Conservation (phyloP, 768 basidiomycete genomes). For the Tylopilus rubrobrunneus region DNA sequence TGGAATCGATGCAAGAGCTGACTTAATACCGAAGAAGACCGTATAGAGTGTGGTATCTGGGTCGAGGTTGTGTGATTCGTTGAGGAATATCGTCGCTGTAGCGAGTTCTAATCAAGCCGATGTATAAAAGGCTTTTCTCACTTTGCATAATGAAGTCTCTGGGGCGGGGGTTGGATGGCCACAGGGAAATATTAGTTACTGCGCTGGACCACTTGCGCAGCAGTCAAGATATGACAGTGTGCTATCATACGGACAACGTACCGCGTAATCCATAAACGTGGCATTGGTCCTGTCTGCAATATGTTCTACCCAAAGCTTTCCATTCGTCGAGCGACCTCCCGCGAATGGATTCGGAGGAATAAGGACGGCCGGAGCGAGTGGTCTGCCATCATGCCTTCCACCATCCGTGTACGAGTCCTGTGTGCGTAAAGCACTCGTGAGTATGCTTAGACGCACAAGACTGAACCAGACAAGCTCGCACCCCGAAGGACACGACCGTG, state of each 20-base stretch:
- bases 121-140: conserved; percentile 12
- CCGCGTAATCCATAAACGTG: conserved; percentile 48
- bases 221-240: not conserved
- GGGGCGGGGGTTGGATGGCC: conserved; percentile 47
- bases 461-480: conserved; percentile 17
- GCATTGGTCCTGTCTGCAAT: conserved; percentile 39
- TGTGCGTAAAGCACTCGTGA: not conserved
- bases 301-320: conserved; percentile 47
- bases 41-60: conserved; percentile 47
- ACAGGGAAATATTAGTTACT: conserved; percentile 44
- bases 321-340: conserved; percentile 50
- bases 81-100: conserved; percentile 40
- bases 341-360: conserved; percentile 42
- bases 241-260: conserved; percentile 19
- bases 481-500: conserved; percentile 53
- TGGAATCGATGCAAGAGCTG: conserved; percentile 8
- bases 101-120: not conserved
- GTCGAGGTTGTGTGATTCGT: conserved; percentile 42
- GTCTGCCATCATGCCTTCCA: conserved; percentile 43
- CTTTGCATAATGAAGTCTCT: conserved; percentile 49
- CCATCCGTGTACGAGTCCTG: conserved; percentile 53
- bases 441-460: not conserved
- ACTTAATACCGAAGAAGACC: conserved; percentile 57
- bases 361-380: conserved; percentile 39
- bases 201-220: conserved; percentile 35